These are phyloP conservation scores for Kwoniella shandongensis DNA, from an alignment of 768 basidiomycete genomes.

Conservation along the genomic window DNA sequence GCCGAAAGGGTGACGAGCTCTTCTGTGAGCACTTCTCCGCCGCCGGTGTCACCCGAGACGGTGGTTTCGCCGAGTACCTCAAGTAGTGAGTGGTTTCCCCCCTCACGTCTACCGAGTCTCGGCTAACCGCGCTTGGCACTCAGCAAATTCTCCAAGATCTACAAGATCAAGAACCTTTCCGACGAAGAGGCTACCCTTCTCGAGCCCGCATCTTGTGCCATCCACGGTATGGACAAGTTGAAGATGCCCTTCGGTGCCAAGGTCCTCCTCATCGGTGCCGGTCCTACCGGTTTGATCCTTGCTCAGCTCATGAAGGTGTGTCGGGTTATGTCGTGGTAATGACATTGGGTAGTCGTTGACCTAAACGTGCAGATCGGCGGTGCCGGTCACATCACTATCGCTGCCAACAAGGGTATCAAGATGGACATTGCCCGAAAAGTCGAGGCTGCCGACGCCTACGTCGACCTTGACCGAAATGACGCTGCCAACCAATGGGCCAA, in stretches of 20 bases:
- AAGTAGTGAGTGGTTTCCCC: constrained; percentile 63
- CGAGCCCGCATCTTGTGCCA: constrained; percentile 86
- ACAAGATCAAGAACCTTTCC: constrained; percentile 81
- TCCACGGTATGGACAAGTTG: constrained; percentile 88
- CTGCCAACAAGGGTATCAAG: constrained; percentile 75
- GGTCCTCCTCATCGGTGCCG: constrained; percentile 82
- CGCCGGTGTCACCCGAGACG: constrained; percentile 74
- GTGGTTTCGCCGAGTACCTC: constrained; percentile 88
- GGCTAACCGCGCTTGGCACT: neutral
- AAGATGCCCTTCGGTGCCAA: constrained; percentile 77
- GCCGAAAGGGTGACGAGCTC: constrained; percentile 75
- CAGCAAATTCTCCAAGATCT: constrained; percentile 72
- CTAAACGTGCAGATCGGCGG: no score
- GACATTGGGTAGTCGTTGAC: constrained; percentile 22
- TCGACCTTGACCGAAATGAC: constrained; percentile 75
- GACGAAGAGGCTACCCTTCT: constrained; percentile 85
- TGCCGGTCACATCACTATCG: constrained; percentile 74
- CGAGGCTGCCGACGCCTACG: constrained; percentile 77
- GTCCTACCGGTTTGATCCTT: constrained; percentile 86
- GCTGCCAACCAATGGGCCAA: constrained; percentile 77
- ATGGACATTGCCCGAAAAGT: constrained; percentile 80
- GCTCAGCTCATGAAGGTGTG: constrained; percentile 85
- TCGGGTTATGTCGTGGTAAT: no score
- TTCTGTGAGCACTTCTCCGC: constrained; percentile 82
- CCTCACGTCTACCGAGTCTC: neutral